A percentile compares a stretch with the other conserved stretches of the same genome.
Evolutionary conservation across 257 asterid species (phyloP).

Genomic region (Schizonepeta tenuifolia): DNA sequence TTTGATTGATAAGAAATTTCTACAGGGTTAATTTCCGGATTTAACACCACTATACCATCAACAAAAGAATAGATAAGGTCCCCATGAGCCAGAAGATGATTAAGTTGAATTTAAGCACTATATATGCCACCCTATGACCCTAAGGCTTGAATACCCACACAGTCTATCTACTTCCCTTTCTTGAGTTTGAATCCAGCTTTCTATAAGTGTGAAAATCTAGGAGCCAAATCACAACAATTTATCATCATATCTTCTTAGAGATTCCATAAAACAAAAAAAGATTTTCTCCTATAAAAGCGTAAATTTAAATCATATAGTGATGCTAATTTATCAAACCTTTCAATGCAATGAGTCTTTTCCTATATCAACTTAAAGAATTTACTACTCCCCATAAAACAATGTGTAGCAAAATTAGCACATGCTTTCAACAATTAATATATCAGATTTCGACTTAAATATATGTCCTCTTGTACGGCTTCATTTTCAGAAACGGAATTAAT

Average conservation of each 20-base stretch:
- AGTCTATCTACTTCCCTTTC: slow-evolving; percentile 18
- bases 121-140: not conserved
- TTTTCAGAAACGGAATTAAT: not conserved
- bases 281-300: not conserved
- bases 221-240: not conserved
- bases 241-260: not conserved
- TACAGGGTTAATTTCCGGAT: not conserved
- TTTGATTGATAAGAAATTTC: not conserved
- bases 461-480: not conserved
- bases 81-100: not conserved
- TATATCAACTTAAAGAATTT: not conserved
- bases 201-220: not conserved
- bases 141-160: slow-evolving; percentile 8
- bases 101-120: not conserved
- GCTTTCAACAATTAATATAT: not conserved
- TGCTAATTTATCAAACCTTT: not conserved
- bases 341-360: not conserved
- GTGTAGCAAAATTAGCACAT: not conserved
- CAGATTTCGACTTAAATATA: not conserved
- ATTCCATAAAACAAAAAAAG: not conserved
- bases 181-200: slow-evolving; percentile 6
- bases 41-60: not conserved
- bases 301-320: not conserved
- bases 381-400: not conserved
- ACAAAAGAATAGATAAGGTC: not conserved